Conservation (phyloP, 768 basidiomycete genomes). For the Leccinum obscurum region DNA sequence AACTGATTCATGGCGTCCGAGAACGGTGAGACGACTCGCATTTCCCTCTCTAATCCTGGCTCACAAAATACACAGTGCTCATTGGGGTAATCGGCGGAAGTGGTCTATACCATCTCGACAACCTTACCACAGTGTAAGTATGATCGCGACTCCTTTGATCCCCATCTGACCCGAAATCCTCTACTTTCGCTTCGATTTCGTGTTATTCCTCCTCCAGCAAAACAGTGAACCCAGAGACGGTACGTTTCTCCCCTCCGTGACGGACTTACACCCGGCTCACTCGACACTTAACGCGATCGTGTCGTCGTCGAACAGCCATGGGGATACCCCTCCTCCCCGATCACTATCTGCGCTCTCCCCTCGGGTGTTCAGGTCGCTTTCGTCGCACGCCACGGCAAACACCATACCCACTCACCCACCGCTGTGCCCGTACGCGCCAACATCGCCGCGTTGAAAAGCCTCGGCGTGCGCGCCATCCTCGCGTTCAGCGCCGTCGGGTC, state of each 20-base stretch:
- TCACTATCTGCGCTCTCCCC: conserved; percentile 87
- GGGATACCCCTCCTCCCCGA: conserved; percentile 89
- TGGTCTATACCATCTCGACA: conserved; percentile 91
- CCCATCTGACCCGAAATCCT: not conserved
- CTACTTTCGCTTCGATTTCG: not conserved
- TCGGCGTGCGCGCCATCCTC: conserved; percentile 86
- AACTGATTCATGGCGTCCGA: conserved; percentile 16
- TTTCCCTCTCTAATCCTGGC: not conserved
- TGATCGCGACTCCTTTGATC: not conserved
- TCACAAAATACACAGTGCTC: conserved; percentile 47
- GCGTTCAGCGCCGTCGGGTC: conserved; percentile 97
- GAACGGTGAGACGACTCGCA: conserved; percentile 10
- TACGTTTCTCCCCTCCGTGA: conserved; percentile 36
- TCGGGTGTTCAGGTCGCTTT: conserved; percentile 84
- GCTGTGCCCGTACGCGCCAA: conserved; percentile 86
- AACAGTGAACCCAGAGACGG: conserved; percentile 79
- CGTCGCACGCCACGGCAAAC: conserved; percentile 85
- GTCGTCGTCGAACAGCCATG: conserved; percentile 62
- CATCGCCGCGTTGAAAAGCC: conserved; percentile 90
- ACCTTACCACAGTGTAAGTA: conserved; percentile 82
- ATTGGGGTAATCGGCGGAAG: conserved; percentile 92
- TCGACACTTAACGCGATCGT: no score
- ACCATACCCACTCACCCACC: conserved; percentile 79
- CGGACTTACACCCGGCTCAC: not conserved
- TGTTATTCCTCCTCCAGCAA: conserved; percentile 46